phyloP scores from a whole-genome alignment of 495 filamentous ascomycete genomes.

The Lineolata rhizophorae region DNA sequence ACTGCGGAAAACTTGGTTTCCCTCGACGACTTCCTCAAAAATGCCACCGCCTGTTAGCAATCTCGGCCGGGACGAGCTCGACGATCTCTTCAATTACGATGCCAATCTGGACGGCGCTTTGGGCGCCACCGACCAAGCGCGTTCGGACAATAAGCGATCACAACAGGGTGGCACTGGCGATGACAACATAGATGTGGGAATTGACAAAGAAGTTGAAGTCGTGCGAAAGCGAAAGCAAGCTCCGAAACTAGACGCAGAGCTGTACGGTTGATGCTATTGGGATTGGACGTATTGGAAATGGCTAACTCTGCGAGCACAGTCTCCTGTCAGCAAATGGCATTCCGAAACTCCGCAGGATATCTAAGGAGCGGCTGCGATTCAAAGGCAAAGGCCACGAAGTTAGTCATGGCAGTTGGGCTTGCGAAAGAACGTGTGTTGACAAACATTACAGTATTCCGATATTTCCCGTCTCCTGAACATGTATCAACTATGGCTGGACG shows the following conservation, averaged over 20 bases:
- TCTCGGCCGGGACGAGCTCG: slow-evolving; percentile 18
- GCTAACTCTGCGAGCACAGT: too few species aligned
- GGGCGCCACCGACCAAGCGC: slow-evolving; percentile 21
- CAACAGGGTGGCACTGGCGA: too few species aligned
- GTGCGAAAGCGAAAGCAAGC: slow-evolving; percentile 53
- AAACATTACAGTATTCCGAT: slow-evolving; percentile 51
- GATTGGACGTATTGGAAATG: too few species aligned
- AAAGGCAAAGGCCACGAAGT: slow-evolving; percentile 93
- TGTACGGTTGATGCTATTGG: not conserved
- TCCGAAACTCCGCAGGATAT: slow-evolving; percentile 51
- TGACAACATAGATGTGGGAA: too few species aligned
- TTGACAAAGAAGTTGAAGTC: slow-evolving; percentile 74
- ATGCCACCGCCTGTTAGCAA: too few species aligned
- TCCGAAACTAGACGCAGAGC: slow-evolving; percentile 65
- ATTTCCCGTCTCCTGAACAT: slow-evolving; percentile 60
- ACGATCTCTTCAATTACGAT: slow-evolving; percentile 56
- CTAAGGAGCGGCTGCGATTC: slow-evolving; percentile 50
- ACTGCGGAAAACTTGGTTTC: too few species aligned
- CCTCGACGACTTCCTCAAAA: too few species aligned
- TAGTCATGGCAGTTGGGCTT: slow-evolving; percentile 1
- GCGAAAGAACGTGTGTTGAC: not conserved
- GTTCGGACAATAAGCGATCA: too few species aligned
- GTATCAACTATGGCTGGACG: slow-evolving; percentile 95
- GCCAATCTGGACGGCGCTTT: slow-evolving; percentile 27
- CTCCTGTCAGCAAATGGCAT: slow-evolving; percentile 65